Percentiles rank a stretch among this genome's conserved stretches.
Conservation (phyloP, 2,329 filamentous ascomycete species). For the Colletotrichum truncatum region DNA sequence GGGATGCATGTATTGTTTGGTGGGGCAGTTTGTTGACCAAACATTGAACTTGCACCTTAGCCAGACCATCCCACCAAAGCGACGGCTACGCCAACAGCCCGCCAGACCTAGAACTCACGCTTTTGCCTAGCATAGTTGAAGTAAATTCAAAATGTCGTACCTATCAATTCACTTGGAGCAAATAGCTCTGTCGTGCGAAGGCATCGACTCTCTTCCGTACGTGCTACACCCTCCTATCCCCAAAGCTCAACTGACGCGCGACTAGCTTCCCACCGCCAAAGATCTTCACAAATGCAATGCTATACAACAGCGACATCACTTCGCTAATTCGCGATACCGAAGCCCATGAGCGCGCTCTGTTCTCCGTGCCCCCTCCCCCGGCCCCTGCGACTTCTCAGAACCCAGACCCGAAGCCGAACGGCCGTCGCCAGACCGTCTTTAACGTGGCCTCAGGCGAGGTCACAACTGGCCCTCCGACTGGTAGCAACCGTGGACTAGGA, state of each 20-base stretch:
- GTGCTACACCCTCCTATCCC: constrained; percentile 35
- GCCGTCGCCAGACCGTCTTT: constrained; percentile 71
- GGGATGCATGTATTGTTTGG: constrained; percentile 10
- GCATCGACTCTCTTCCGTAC: constrained; percentile 79
- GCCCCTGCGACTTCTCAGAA: constrained; percentile 49
- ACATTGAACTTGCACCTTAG: constrained; percentile 12
- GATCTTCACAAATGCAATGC: constrained; percentile 93
- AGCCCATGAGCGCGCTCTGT: constrained; percentile 91
- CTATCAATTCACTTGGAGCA: constrained; percentile 79
- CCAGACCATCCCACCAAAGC: neutral
- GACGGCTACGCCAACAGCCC: neutral
- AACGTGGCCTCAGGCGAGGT: constrained; percentile 72
- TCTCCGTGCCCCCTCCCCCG: constrained; percentile 82
- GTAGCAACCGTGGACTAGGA: neutral
- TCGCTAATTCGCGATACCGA: constrained; percentile 95
- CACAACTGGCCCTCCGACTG: constrained; percentile 58
- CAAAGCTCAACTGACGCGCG: constrained; percentile 31
- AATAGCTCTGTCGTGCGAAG: constrained; percentile 78
- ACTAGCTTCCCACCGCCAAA: constrained; percentile 87
- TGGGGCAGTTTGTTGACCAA: constrained; percentile 25
- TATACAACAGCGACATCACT: constrained; percentile 91
- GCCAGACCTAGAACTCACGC: too few relatives aligned
- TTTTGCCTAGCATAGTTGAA: too few relatives aligned
- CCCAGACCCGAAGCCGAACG: constrained; percentile 52
- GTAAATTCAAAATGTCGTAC: constrained; percentile 73